Conservation (phyloP, 441 rosid genomes). For the Sinapis alba region DNA sequence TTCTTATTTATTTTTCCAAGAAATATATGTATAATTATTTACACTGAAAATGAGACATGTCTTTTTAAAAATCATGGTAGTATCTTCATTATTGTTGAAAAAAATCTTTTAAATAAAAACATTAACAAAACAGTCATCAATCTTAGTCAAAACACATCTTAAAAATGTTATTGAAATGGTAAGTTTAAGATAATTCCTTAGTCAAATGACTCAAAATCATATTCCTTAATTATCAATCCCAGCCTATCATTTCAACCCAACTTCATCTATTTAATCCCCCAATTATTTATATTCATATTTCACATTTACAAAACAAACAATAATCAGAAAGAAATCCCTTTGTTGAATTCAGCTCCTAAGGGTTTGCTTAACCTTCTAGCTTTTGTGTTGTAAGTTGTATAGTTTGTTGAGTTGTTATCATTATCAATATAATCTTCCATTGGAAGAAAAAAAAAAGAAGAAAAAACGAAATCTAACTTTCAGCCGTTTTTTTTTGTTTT, state of each 20-base stretch:
- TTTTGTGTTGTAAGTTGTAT: neutral
- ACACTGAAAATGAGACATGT: neutral
- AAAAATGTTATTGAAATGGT: slow-evolving; percentile 15
- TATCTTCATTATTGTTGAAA: neutral
- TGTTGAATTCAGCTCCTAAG: neutral
- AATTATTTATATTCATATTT: neutral
- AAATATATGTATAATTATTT: neutral
- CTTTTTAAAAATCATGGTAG: neutral
- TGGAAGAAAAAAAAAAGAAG: neutral
- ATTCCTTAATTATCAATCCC: neutral
- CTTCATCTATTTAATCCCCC: slow-evolving; percentile 1
- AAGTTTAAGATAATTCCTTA: neutral
- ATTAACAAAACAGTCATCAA: slow-evolving; percentile 21
- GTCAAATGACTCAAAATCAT: neutral
- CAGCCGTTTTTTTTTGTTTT: neutral
- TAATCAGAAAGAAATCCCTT: slow-evolving; percentile 7
- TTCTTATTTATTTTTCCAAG: neutral
- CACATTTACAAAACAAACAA: slow-evolving; percentile 1
- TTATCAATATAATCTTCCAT: neutral
- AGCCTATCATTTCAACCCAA: slow-evolving; percentile 4
- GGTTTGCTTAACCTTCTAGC: neutral
- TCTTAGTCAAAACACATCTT: neutral
- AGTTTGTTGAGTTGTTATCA: neutral
- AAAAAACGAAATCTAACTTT: slow-evolving; percentile 20
- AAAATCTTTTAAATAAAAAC: neutral